A percentile compares a stretch with the other conserved stretches of the same genome.
These are phyloP conservation scores for Stephanodiscus triporus DNA, from an alignment of 108 stramenopile genomes.

Conservation along the genomic window DNA sequence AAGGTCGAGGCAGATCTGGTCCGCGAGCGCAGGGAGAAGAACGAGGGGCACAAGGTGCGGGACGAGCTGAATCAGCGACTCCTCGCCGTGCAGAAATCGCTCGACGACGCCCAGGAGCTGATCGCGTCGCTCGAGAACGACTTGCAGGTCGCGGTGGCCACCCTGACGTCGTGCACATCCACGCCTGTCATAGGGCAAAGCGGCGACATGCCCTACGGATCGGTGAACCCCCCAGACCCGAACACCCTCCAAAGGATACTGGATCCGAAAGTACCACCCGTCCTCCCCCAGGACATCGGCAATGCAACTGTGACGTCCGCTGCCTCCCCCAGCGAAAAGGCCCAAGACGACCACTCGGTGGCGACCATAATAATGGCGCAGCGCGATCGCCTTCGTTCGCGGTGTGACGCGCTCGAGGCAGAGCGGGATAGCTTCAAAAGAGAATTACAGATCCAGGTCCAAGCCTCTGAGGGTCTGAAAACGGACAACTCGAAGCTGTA, in stretches of 20 bases:
- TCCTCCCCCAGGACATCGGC: slow-evolving; percentile 31
- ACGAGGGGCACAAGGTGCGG: slow-evolving; percentile 47
- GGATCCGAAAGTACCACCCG: slow-evolving; percentile 64
- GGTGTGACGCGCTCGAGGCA: slow-evolving; percentile 82
- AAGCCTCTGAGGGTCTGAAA: slow-evolving; percentile 73
- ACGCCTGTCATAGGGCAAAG: slow-evolving; percentile 14
- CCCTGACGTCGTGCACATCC: slow-evolving; percentile 34
- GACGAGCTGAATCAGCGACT: slow-evolving; percentile 52
- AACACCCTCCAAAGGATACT: slow-evolving; percentile 66
- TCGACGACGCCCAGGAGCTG: slow-evolving; percentile 67
- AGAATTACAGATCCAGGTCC: slow-evolving; percentile 84
- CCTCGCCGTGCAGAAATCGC: slow-evolving; percentile 53
- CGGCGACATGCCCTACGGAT: slow-evolving; percentile 29
- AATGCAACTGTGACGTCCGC: background rate
- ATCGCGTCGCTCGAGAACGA: slow-evolving; percentile 77
- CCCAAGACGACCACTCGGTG: slow-evolving; percentile 85
- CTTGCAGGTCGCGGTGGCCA: slow-evolving; percentile 71
- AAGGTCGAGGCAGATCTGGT: slow-evolving; percentile 87
- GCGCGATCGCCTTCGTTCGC: slow-evolving; percentile 76
- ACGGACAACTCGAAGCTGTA: slow-evolving; percentile 89
- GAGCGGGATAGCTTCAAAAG: slow-evolving; percentile 89
- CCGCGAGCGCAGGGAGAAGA: slow-evolving; percentile 66
- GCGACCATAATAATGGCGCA: slow-evolving; percentile 92
- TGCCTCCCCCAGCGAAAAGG: slow-evolving; percentile 55
- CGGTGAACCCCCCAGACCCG: slow-evolving; percentile 45